phyloP scores from a whole-genome alignment of 768 basidiomycete genomes.

The Cystoderma amianthinum region DNA sequence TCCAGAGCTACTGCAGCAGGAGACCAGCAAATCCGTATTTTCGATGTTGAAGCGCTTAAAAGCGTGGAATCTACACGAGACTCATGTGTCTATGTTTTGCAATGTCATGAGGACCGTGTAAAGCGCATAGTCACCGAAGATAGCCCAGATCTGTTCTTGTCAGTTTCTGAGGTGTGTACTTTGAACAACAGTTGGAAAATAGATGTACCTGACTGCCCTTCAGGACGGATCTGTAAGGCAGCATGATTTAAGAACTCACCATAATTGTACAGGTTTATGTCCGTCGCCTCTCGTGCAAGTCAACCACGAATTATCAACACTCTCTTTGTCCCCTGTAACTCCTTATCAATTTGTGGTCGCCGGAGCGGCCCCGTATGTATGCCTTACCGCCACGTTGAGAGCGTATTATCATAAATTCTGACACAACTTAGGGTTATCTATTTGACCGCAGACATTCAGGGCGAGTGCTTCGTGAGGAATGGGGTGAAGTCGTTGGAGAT shows the following conservation, averaged over 20 bases:
- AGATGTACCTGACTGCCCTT: slow-evolving; percentile 2
- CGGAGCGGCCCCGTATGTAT: slow-evolving; percentile 70
- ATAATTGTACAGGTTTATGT: slow-evolving; percentile 59
- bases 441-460: slow-evolving; percentile 77
- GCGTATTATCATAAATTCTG: neutral
- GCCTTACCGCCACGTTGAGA: slow-evolving; percentile 17
- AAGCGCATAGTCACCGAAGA: slow-evolving; percentile 80
- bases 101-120: slow-evolving; percentile 66
- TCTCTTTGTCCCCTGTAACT: slow-evolving; percentile 70
- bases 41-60: slow-evolving; percentile 51
- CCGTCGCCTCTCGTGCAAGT: slow-evolving; percentile 67
- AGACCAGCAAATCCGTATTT: slow-evolving; percentile 72
- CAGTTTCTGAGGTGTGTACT: slow-evolving; percentile 72
- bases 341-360: slow-evolving; percentile 85
- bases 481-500: slow-evolving; percentile 49
- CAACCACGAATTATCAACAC: slow-evolving; percentile 59
- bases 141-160: slow-evolving; percentile 68
- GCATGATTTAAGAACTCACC: slow-evolving; percentile 71
- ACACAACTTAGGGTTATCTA: slow-evolving; percentile 52
- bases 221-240: slow-evolving; percentile 86
- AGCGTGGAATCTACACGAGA: slow-evolving; percentile 39
- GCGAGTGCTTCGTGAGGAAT: slow-evolving; percentile 54
- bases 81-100: slow-evolving; percentile 47
- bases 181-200: neutral
- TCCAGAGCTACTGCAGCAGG: slow-evolving; percentile 65